phyloP scores from a whole-genome alignment of 2,329 filamentous ascomycete species.

The Microsporum ferrugineum region DNA sequence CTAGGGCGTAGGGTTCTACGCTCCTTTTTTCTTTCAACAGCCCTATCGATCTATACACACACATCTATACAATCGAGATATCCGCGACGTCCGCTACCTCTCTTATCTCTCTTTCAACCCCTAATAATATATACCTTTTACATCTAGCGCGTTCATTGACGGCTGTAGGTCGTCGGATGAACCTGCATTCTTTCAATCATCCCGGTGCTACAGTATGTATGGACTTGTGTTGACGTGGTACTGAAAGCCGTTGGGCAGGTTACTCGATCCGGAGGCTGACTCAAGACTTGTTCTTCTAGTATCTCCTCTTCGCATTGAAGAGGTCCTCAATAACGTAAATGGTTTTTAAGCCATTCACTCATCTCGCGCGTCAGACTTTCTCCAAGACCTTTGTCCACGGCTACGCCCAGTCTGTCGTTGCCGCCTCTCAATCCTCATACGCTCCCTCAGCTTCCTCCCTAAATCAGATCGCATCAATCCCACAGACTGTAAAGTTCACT shows the following conservation, averaged over 20 bases:
- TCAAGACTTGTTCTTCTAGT: conserved; percentile 21
- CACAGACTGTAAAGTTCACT: conserved; percentile 40
- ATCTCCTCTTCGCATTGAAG: conserved; percentile 52
- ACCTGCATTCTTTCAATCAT: conserved; percentile 66
- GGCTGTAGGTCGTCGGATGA: conserved; percentile 91
- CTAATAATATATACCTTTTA: background rate
- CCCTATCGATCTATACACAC: background rate
- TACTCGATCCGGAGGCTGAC: background rate
- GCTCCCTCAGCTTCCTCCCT: conserved; percentile 50
- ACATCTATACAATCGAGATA: background rate
- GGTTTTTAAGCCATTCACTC: conserved; percentile 58
- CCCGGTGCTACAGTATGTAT: conserved; percentile 53
- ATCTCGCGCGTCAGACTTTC: conserved; percentile 94
- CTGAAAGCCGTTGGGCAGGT: conserved; percentile 10
- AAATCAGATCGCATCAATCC: conserved; percentile 41
- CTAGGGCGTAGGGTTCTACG: background rate
- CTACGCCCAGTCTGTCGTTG: conserved; percentile 95
- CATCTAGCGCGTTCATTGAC: conserved; percentile 78
- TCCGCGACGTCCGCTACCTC: background rate
- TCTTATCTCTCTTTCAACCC: background rate
- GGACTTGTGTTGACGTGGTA: background rate
- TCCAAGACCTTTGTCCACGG: conserved; percentile 94
- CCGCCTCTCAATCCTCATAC: conserved; percentile 79
- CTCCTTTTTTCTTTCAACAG: background rate
- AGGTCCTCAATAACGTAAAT: conserved; percentile 71